Evolutionary conservation across 163 green algal species (phyloP), one percentile per base, ranked within the genome.

Genomic region (Dunaliella salina): DNA sequence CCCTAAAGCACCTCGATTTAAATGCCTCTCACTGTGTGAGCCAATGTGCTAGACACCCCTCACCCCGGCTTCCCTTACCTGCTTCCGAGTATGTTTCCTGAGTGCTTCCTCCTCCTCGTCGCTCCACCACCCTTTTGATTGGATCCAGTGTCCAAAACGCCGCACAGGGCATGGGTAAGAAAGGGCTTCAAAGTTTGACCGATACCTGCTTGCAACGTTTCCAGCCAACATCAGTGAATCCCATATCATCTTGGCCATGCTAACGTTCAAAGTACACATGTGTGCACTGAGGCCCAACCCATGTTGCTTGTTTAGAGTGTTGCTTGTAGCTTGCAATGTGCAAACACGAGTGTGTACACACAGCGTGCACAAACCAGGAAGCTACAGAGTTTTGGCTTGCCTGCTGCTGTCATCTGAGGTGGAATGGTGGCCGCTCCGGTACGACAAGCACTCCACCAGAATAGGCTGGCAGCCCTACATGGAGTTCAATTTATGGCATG

Each of bases 381-480:
- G 8, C 8, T 3, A 50, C 40, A 8, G 3, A 8, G 8, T 50
- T 50, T 50, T 3, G 4, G 3, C 40, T 50, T 82, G 93, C 92
- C 93, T 86, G 0, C 91, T 93, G 12, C 94, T 97, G 91, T 99
- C 96, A 84, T 99, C 96, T 0, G 89, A 95, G 5, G 96, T 99
- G 17, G 93, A 97, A 86, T 99, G 96, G 91, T 99, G 96, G 1
- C 96, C 96, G n/a, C 69, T 91, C 29, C 96, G 92, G 88, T 98
- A 98, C 35, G 90, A 94, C 95, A 98, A 97, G 20, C 91, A 91
- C 93, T 94, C 90, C 4, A 94, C 79, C 82, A 94, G 83, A 33
- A 94, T 89, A 15, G 90, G 91, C n/a, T 82, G 83, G 29, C 82
- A 87, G 12, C 30, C 82, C 18, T 90, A 63, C 40, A 57, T 20